Conservation (phyloP, 176 grass and related monocot species). For the Carex parvula region DNA sequence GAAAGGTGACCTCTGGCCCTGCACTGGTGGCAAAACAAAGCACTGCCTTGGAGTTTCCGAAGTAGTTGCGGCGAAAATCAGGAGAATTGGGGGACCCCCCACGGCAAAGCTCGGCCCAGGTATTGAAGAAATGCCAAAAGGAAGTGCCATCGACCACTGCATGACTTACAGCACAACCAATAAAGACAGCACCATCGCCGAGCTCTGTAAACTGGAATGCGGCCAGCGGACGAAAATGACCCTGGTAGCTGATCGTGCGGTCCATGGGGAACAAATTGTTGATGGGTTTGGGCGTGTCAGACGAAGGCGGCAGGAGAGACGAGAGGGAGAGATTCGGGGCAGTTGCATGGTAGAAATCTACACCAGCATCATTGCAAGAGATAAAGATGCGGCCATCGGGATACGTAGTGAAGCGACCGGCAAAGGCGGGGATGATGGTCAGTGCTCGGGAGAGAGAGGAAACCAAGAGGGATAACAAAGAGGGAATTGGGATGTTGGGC, state of each 20-base stretch:
- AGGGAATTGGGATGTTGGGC: constrained; percentile 46
- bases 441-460: constrained; percentile 65
- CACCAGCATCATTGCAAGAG: constrained; percentile 72
- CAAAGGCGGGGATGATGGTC: constrained; percentile 48
- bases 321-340: constrained; percentile 40
- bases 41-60: constrained; percentile 68
- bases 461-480: constrained; percentile 49
- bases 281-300: constrained; percentile 67
- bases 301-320: constrained; percentile 44
- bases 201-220: constrained; percentile 92
- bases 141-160: constrained; percentile 88
- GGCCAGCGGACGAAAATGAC: constrained; percentile 64
- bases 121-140: constrained; percentile 90
- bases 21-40: constrained; percentile 58
- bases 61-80: constrained; percentile 71
- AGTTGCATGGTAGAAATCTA: constrained; percentile 60
- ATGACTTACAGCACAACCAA: constrained; percentile 76
- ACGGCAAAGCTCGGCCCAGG: constrained; percentile 73
- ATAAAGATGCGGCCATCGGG: constrained; percentile 60
- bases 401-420: constrained; percentile 69
- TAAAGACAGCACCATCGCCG: constrained; percentile 67
- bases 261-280: constrained; percentile 84
- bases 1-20: constrained; percentile 70
- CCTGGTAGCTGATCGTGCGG: constrained; percentile 68
- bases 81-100: constrained; percentile 48